Evolutionary conservation across 225 moss, liverwort and hornwort species (phyloP).

Genomic region (Climacium dendroides): DNA sequence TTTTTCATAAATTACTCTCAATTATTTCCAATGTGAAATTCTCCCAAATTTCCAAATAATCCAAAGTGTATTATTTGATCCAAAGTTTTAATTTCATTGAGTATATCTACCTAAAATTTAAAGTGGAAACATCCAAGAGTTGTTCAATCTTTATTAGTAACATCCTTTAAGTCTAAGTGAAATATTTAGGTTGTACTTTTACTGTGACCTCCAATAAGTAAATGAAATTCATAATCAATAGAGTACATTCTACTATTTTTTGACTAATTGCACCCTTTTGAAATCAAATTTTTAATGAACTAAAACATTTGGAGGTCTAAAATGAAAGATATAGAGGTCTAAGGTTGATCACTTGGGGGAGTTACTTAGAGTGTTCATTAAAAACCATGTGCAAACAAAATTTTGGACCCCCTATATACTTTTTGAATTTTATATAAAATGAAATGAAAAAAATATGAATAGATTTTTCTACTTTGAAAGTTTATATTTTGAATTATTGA

Average conservation of each 20-base stretch:
- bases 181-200: accelerated
- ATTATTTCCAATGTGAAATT: neutral
- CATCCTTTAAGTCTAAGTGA: no score
- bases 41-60: neutral
- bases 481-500: no score
- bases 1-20: neutral
- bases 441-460: no score
- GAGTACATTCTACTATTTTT: neutral
- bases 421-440: no score
- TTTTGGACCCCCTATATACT: no score
- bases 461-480: no score
- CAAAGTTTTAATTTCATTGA: neutral
- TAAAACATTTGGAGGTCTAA: neutral
- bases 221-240: no score
- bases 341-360: no score
- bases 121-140: accelerated
- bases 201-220: neutral
- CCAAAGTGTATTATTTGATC: accelerated
- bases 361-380: no score
- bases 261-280: neutral
- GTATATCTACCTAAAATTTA: neutral
- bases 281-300: neutral
- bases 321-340: neutral
- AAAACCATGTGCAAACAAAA: no score
- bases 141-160: neutral